A percentile compares a stretch with the other conserved stretches of the same genome.
Conservation (phyloP, 352 stramenopile genomes). For the Globisporangium echinulatum region DNA sequence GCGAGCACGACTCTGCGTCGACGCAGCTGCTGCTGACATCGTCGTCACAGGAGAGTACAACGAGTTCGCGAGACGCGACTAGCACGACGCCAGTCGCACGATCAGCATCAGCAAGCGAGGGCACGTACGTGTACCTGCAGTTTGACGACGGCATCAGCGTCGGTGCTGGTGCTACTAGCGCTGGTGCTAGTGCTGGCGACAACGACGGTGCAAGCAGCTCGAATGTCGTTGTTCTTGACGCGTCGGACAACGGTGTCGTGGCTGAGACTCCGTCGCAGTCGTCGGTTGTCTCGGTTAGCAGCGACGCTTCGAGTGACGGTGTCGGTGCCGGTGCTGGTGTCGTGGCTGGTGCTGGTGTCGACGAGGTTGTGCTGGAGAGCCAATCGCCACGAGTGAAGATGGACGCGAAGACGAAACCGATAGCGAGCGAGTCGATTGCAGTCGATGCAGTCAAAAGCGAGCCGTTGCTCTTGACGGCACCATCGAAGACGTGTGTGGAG, state of each 20-base stretch:
- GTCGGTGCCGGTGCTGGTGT: not conserved
- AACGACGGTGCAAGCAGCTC: no score
- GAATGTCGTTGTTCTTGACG: not conserved
- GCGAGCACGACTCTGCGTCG: not conserved
- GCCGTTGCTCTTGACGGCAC: not conserved
- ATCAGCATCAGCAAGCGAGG: not conserved
- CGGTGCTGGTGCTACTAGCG: no score
- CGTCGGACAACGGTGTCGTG: not conserved
- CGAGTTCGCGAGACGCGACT: not conserved
- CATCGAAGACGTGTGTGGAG: not conserved
- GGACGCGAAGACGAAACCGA: not conserved
- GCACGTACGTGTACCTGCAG: not conserved
- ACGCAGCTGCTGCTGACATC: not conserved
- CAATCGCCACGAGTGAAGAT: not conserved
- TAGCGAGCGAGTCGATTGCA: not conserved
- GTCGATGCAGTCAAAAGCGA: not conserved
- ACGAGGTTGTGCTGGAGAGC: constrained; percentile 4
- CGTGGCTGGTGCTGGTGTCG: not conserved
- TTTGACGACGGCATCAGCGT: not conserved
- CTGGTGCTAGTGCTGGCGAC: no score
- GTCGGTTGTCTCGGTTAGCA: not conserved
- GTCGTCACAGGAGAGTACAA: not conserved
- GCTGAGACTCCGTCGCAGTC: constrained; percentile 2
- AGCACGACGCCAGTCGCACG: no score
- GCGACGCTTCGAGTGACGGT: not conserved